Conservation (phyloP, 106 monocot species). For the Dioscorea zingiberensis region DNA sequence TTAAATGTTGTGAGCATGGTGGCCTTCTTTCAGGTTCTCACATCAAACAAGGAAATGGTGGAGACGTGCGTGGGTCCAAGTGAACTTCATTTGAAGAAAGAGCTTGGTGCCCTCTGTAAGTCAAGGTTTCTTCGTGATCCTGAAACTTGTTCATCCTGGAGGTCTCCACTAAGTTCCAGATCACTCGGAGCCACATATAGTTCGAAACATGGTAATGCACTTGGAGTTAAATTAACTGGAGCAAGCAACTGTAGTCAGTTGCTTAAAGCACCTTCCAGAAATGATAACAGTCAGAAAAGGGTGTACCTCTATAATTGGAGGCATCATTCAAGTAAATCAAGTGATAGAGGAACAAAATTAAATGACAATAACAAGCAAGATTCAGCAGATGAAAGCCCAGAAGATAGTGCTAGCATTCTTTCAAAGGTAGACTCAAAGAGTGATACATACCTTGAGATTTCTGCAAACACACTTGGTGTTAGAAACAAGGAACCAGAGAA, state of each 20-base stretch:
- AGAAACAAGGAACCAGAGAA: conserved; percentile 7
- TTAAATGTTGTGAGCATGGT: no score
- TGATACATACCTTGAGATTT: conserved; percentile 24
- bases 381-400: conserved; percentile 28
- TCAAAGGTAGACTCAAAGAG: conserved; percentile 22
- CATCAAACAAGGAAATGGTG: conserved; percentile 35
- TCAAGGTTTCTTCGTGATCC: conserved; percentile 83
- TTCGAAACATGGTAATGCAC: conserved; percentile 22
- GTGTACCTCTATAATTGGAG: conserved; percentile 86
- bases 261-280: conserved; percentile 17
- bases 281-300: conserved; percentile 37
- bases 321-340: conserved; percentile 56
- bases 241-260: conserved; percentile 15
- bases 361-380: conserved; percentile 26
- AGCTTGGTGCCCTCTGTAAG: conserved; percentile 63
- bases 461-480: conserved; percentile 10
- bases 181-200: conserved; percentile 35
- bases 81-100: conserved; percentile 92
- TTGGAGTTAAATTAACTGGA: conserved; percentile 3
- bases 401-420: conserved; percentile 22
- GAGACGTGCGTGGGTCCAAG: conserved; percentile 66
- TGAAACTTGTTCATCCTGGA: conserved; percentile 87
- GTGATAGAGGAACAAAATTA: conserved; percentile 43
- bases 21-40: no score
- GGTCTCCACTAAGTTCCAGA: conserved; percentile 72